phyloP scores from a whole-genome alignment of 1,284 basidiomycete species.

The Trametes versicolor region DNA sequence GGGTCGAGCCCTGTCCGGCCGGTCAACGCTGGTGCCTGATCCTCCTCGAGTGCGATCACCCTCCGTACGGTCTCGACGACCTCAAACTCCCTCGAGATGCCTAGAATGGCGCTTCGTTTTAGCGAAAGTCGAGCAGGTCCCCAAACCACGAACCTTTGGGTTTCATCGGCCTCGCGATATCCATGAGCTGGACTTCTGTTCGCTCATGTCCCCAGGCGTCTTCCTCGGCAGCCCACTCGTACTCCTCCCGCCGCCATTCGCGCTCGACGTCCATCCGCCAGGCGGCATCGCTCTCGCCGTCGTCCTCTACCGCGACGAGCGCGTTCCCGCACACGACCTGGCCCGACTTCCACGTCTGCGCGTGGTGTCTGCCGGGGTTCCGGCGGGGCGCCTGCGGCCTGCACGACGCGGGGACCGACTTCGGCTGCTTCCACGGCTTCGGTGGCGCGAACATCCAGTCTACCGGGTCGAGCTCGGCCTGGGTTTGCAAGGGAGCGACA shows the following conservation, averaged over 20 bases:
- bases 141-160: constrained; percentile 19
- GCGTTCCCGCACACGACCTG: constrained; percentile 15
- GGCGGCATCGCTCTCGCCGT: background rate
- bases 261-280: constrained; percentile 4
- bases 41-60: constrained; percentile 26
- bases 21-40: background rate
- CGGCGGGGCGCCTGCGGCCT: constrained; percentile 8
- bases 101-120: background rate
- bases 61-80: constrained; percentile 21
- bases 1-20: constrained; percentile 2
- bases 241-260: constrained; percentile 2
- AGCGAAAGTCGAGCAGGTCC: background rate
- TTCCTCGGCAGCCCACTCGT: background rate
- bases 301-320: constrained; percentile 10
- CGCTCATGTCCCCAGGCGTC: background rate
- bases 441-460: background rate
- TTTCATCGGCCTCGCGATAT: constrained; percentile 32
- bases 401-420: constrained; percentile 1
- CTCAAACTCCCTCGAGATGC: constrained; percentile 19
- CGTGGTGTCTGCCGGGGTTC: constrained; percentile 20
- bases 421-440: constrained; percentile 23
- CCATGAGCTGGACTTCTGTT: constrained; percentile 25
- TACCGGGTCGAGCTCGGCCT: constrained; percentile 20
- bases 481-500: background rate
- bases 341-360: constrained; percentile 21